A percentile compares a stretch with the other conserved stretches of the same genome.
Conservation (phyloP, 495 filamentous ascomycete species). For the Penicillium paxilli region DNA sequence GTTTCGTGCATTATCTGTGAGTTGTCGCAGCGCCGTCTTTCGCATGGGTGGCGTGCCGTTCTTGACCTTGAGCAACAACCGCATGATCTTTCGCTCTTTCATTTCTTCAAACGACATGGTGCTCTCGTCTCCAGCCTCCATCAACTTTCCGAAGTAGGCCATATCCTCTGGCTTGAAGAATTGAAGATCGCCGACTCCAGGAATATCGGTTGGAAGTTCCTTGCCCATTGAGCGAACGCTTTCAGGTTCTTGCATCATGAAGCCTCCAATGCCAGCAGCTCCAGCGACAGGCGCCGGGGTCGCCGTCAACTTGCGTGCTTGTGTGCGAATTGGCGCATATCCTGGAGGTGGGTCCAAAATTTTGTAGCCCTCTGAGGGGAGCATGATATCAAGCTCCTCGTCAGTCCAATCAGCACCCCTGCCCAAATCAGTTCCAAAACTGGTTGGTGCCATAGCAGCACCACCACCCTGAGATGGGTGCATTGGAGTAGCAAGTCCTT, state of each 20-base stretch:
- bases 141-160: conserved; percentile 97
- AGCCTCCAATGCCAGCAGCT: conserved; percentile 69
- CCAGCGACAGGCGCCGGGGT: conserved; percentile 67
- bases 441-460: conserved; percentile 52
- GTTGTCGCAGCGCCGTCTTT: conserved; percentile 97
- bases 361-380: conserved; percentile 91
- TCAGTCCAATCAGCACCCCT: conserved; percentile 82
- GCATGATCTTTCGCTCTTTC: conserved; percentile 98
- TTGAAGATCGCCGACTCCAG: conserved; percentile 93
- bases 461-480: conserved; percentile 70
- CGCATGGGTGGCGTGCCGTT: conserved; percentile 99
- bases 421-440: conserved; percentile 78
- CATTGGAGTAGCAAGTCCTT: conserved; percentile 81
- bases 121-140: conserved; percentile 92
- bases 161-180: conserved; percentile 99
- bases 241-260: conserved; percentile 97
- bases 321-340: conserved; percentile 80
- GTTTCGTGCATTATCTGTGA: conserved; percentile 96
- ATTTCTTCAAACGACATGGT: conserved; percentile 89
- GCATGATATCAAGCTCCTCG: conserved; percentile 89
- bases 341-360: conserved; percentile 90
- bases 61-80: conserved; percentile 96
- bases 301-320: conserved; percentile 74
- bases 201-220: conserved; percentile 93
- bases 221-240: conserved; percentile 78